These are phyloP conservation scores for Deinandra increscens DNA, from an alignment of 129 eudicot species.

Conservation along the genomic window DNA sequence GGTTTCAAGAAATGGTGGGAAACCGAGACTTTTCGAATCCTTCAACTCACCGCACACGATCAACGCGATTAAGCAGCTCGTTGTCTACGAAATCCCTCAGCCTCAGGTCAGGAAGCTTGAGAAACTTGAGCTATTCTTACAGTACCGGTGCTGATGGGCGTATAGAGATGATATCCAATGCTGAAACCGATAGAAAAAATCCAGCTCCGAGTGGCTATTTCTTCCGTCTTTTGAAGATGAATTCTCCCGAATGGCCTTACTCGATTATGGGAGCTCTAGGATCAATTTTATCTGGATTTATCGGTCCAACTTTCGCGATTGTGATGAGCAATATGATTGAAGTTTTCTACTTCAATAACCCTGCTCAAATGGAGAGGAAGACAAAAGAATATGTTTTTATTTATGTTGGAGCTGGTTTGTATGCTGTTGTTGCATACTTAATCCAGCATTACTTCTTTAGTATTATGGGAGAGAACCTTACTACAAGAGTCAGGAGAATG, in stretches of 20 bases:
- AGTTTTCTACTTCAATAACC: constrained; percentile 75
- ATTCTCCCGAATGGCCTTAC: constrained; percentile 99
- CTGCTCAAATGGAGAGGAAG: constrained; percentile 87
- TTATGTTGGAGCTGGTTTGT: constrained; percentile 89
- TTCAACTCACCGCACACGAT: constrained; percentile 82
- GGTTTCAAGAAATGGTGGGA: constrained; percentile 99
- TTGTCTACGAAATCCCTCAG: constrained; percentile 85
- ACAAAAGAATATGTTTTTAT: constrained; percentile 93
- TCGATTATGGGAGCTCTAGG: constrained; percentile 95
- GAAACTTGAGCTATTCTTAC: constrained; percentile 83
- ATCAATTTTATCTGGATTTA: constrained; percentile 85
- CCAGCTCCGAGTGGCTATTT: constrained; percentile 87
- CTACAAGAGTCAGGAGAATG: constrained; percentile 96
- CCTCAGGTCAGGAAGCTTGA: constrained; percentile 92
- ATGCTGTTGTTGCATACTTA: constrained; percentile 92
- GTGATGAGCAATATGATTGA: constrained; percentile 99
- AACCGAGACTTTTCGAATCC: constrained; percentile 85
- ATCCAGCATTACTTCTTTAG: constrained; percentile 99
- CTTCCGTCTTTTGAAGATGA: constrained; percentile 71
- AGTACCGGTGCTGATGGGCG: constrained; percentile 98
- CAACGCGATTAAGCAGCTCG: constrained; percentile 80
- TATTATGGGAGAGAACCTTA: constrained; percentile 97
- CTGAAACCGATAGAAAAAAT: constrained; percentile 83
- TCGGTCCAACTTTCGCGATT: constrained; percentile 95
- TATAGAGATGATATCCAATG: constrained; percentile 91